Evolutionary conservation across 176 grass and related monocot species (phyloP).

Genomic region (Phoenix dactylifera): DNA sequence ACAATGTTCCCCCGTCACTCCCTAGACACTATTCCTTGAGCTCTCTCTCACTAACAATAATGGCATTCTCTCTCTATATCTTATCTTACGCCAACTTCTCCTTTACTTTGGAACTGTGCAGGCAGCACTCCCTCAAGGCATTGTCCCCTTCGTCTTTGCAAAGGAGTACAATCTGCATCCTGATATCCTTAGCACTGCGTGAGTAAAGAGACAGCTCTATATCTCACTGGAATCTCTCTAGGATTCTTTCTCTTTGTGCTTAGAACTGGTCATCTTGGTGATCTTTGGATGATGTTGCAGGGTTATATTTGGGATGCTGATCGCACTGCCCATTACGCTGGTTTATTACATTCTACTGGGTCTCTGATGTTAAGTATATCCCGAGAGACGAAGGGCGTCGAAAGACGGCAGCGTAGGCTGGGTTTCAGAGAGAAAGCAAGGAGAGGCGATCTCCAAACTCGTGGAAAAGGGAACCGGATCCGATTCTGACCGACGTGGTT

Average conservation of each 20-base stretch:
- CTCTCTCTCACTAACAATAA: constrained; percentile 11
- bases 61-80: no score
- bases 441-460: background rate
- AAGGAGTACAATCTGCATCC: constrained; percentile 99
- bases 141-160: constrained; percentile 97
- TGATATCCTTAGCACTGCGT: constrained; percentile 96
- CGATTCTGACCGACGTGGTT: constrained; percentile 10
- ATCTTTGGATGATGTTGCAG: constrained; percentile 27
- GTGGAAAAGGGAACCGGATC: constrained; percentile 15
- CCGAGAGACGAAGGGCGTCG: background rate
- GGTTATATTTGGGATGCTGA: constrained; percentile 93
- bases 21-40: background rate
- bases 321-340: constrained; percentile 85
- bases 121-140: constrained; percentile 86
- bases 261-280: constrained; percentile 6
- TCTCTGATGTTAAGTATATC: constrained; percentile 29
- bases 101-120: constrained; percentile 17
- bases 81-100: constrained; percentile 5
- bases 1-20: background rate
- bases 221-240: background rate
- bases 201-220: constrained; percentile 4
- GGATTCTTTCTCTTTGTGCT: constrained; percentile 10
- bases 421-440: background rate
- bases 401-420: constrained; percentile 8
- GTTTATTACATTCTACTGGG: constrained; percentile 88